A percentile compares a stretch with the other conserved stretches of the same genome.
phyloP scores from a whole-genome alignment of 2,329 filamentous ascomycete species.

The Esteya vermicola region DNA sequence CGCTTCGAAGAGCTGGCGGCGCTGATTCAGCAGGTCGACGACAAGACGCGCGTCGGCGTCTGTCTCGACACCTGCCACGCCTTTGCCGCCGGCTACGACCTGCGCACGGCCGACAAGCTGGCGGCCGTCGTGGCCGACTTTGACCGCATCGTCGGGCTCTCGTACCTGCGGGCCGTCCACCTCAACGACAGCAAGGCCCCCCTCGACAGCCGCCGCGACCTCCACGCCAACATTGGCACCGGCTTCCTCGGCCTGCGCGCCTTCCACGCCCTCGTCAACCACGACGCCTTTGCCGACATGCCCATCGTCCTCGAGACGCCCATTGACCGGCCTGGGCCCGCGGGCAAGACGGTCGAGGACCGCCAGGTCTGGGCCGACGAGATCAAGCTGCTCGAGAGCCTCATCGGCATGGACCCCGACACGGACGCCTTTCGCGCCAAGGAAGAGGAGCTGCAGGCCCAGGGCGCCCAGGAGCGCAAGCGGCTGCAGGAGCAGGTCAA shows the following conservation, averaged over 20 bases:
- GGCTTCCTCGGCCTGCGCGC: slow-evolving; percentile 82
- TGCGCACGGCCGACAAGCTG: slow-evolving; percentile 64
- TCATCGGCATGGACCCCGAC: slow-evolving; percentile 73
- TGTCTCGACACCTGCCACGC: slow-evolving; percentile 96
- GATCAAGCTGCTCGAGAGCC: slow-evolving; percentile 82
- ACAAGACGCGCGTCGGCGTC: slow-evolving; percentile 77
- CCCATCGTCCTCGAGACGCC: slow-evolving; percentile 97
- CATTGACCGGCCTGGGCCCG: slow-evolving; percentile 54
- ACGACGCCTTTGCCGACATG: slow-evolving; percentile 56
- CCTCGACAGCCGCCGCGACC: slow-evolving; percentile 63
- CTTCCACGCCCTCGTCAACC: slow-evolving; percentile 86
- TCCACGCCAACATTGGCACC: slow-evolving; percentile 93
- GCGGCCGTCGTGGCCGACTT: slow-evolving; percentile 61
- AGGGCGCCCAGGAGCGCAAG: slow-evolving; percentile 56
- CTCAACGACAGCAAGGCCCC: slow-evolving; percentile 94
- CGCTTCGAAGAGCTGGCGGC: slow-evolving; percentile 76
- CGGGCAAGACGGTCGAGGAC: slow-evolving; percentile 60
- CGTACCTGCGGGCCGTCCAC: slow-evolving; percentile 76
- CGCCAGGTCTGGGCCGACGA: slow-evolving; percentile 79
- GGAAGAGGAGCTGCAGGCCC: slow-evolving; percentile 49
- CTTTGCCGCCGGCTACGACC: slow-evolving; percentile 86
- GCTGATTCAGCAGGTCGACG: slow-evolving; percentile 65
- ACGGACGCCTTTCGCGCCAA: slow-evolving; percentile 55
- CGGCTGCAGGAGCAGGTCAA: slow-evolving; percentile 70
- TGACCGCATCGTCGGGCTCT: slow-evolving; percentile 58